Evolutionary conservation across 192 early-diverging fungal genomes (phyloP), one percentile per base, ranked within the genome.

Genomic region (Backusella psychrophila): DNA sequence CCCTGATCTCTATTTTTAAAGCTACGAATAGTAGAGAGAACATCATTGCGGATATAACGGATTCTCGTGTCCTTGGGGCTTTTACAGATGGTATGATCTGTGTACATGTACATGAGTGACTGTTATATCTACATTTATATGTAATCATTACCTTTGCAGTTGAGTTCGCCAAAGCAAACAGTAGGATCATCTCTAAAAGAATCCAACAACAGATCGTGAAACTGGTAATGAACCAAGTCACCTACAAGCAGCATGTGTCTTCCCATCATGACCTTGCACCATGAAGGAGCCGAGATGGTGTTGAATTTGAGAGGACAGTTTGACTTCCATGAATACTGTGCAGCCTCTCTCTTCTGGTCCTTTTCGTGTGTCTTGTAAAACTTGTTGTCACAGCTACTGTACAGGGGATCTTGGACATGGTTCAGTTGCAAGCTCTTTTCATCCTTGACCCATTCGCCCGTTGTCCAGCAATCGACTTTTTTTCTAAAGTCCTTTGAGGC

Each of bases 191-290:
- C 87, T 46, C 86, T 79, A 72, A 90, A 84, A 63, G 82, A 78
- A 77, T 89, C 81, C 69, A 90, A 42, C 19, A 88, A 75, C 11
- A 88, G 75, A 38, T 90, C 88, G 67, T 90, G 88, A 8, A 88
- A 67, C 49, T 90, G 88, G 66, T 78, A 87, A 17, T 85, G 84
- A 4, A 86, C 75, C 15, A 82, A 35, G 71, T 90, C 88, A 19
- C 88, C 88, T 0, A 86, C 83, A 31, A 90, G 77, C 9, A 87
- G 72, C 36, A 88, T 79, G 38, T 88, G 80, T 1, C 87, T 73
- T 0, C 85, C 77, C 9, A 75, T 72, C 14, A 88, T 53, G 14
- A 80, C 38, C 1, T 75, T 44, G 38, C 87, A 88, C 80, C 85
- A 88, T 7, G 56, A 63, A 29, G 80, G 71, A 11, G 78, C 67